Evolutionary conservation across 2,329 filamentous ascomycete genomes (phyloP).

Genomic region (Epichloe amarillans): DNA sequence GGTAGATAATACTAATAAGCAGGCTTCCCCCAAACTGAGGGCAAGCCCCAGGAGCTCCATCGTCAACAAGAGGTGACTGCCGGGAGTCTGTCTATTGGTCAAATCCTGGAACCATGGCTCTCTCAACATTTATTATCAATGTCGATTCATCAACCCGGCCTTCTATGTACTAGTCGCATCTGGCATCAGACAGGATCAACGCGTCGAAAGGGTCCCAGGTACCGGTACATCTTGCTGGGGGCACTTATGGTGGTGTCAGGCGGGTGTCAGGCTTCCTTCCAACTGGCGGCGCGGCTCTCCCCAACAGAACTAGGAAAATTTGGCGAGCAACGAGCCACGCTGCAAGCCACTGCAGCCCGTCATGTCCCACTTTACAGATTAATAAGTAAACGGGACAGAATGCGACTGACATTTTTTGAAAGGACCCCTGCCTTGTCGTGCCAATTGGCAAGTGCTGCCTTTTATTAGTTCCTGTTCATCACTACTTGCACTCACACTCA

Average conservation of each 20-base stretch:
- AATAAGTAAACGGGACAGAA: background rate
- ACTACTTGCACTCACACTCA: too few species aligned
- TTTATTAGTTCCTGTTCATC: too few species aligned
- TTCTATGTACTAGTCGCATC: background rate
- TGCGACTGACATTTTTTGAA: background rate
- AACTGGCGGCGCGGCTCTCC: constrained; percentile 16
- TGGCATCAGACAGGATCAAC: background rate
- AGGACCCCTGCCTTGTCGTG: too few species aligned
- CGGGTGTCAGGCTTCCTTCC: background rate
- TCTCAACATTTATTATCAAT: background rate
- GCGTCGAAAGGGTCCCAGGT: background rate
- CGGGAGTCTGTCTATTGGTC: background rate
- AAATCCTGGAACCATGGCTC: background rate
- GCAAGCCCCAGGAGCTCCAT: background rate
- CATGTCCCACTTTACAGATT: background rate
- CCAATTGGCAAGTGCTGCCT: too few species aligned
- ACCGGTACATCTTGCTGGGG: background rate
- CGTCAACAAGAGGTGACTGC: background rate
- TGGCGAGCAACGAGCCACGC: constrained; percentile 10
- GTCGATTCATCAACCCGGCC: too few species aligned
- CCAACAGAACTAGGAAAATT: constrained; percentile 29
- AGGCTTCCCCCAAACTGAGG: background rate
- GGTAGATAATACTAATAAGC: background rate
- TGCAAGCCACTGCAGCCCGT: constrained; percentile 2
- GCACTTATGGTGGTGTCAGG: too few species aligned